These are phyloP conservation scores for Antonospora locustae DNA, from an alignment of 371 early-diverging fungal genomes.

Conservation along the genomic window DNA sequence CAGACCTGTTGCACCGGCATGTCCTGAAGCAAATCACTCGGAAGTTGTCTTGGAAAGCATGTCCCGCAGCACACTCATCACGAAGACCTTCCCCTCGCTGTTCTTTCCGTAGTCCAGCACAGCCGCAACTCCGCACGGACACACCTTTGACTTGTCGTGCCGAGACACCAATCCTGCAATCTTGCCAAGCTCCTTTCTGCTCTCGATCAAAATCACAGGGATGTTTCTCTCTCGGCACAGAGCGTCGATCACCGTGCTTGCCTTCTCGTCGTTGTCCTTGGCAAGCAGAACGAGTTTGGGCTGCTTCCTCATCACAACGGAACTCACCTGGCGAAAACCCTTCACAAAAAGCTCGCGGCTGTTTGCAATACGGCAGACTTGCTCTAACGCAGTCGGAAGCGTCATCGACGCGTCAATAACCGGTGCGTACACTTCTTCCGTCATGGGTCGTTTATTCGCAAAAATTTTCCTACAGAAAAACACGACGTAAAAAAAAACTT, in stretches of 20 bases:
- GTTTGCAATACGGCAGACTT: conserved; percentile 27
- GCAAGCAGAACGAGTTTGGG: conserved; percentile 39
- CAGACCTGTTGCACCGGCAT: too few species aligned
- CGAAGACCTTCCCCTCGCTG: conserved; percentile 11
- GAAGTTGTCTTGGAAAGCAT: neutral
- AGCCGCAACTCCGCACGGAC: conserved; percentile 23
- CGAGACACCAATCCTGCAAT: conserved; percentile 19
- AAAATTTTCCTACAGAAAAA: conserved; percentile 11
- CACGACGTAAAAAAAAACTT: neutral
- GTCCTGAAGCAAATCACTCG: too few species aligned
- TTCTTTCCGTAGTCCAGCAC: conserved; percentile 22
- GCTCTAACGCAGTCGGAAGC: conserved; percentile 23
- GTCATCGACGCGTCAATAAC: conserved; percentile 33
- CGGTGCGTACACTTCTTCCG: conserved; percentile 27
- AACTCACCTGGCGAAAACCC: conserved; percentile 30
- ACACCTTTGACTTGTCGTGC: conserved; percentile 21
- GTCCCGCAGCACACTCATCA: conserved; percentile 9
- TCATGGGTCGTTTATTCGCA: conserved; percentile 15
- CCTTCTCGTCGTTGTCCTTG: conserved; percentile 27
- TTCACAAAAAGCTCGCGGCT: conserved; percentile 23
- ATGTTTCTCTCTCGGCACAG: conserved; percentile 21
- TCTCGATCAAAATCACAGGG: conserved; percentile 39
- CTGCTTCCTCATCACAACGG: conserved; percentile 11
- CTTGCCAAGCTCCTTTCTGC: conserved; percentile 31
- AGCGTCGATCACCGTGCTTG: conserved; percentile 10